These are phyloP conservation scores for Cercophora samala DNA, from an alignment of 495 filamentous ascomycete species.

Conservation along the genomic window DNA sequence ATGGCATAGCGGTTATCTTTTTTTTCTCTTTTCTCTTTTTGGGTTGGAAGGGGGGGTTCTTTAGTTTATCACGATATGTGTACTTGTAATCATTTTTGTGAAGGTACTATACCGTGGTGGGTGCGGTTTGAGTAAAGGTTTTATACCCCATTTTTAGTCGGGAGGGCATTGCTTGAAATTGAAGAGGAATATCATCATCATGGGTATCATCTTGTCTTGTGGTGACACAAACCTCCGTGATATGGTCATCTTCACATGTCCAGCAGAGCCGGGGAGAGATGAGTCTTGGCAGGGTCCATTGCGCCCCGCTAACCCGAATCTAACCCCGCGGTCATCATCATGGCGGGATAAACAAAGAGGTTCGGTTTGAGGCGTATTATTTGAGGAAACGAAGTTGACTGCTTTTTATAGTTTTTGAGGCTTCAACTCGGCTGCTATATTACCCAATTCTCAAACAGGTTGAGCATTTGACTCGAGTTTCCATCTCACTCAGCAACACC, in stretches of 20 bases:
- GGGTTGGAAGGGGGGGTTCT: not conserved
- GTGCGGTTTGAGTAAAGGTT: not conserved
- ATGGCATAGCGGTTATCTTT: not conserved
- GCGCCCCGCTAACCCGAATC: not conserved
- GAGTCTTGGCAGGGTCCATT: slow-evolving; percentile 73
- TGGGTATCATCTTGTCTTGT: not conserved
- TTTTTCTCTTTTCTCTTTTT: not conserved
- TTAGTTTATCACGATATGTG: not conserved
- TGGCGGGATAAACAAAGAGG: not conserved
- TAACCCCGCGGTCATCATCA: not conserved
- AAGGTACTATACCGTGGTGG: not conserved
- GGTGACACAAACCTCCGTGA: not conserved
- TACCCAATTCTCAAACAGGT: no score
- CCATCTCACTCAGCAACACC: not conserved
- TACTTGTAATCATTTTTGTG: not conserved
- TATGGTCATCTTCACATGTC: slow-evolving; percentile 26
- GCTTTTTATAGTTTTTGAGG: not conserved
- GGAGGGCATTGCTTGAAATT: not conserved
- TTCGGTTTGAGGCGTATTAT: slow-evolving; percentile 54
- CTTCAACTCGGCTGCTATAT: no score
- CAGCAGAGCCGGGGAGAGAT: slow-evolving; percentile 78
- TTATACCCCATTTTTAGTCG: not conserved
- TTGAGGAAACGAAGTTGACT: not conserved
- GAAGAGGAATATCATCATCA: not conserved
- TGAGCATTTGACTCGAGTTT: not conserved